Base-by-base conservation (phyloP, 345 rosid genomes). In the Brassica nigra region DNA sequence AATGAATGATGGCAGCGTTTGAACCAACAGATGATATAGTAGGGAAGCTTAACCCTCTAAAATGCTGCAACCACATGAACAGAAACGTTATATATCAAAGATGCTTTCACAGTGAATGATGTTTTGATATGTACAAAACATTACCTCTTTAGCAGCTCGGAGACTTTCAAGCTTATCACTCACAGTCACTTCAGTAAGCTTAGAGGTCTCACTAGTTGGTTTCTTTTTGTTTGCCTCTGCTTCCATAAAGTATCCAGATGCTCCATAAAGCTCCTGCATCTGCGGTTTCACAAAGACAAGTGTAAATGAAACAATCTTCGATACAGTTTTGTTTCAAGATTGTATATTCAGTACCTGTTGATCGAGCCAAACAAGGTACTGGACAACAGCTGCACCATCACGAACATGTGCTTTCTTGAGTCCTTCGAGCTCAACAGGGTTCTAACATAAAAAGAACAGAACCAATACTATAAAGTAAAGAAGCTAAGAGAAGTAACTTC, bases 371-470 rank as follows among this genome's bases (percentile, higher is more conserved):
- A 78, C 91, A 79, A 95, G 92, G 89, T 80, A 95, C 76, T 93
- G 97, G 82, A 95, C 99, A 83, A 93, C 93, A 85, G 97, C 95
- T 67, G 97, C 98, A 82, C 99, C 98, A 89, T 96, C 99, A 30
- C 98, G 93, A 71, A 93, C 78, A 70, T 96, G 99, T 23, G 98
- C 91, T 39, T 90, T 92, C 86, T 80, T 90, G 34, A 96, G 74
- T 76, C 99, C 98, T 37, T 91, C 92, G 74, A 93, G 82, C 86
- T 96, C 99, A 83, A 88, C 89, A 1, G 95, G 90, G 70, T 96
- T 96, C 99, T 93, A 78, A 15, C 33, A 75, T 6, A 75, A 18
- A 12, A 4, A 15, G 44, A 23, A 28, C 34, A 0, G 12, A 75
- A 37, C 2, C 57, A 76, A 30, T 67, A 55, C 54, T 3, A 16